Evolutionary conservation across 805 yeast genomes (phyloP), one percentile per base, ranked within the genome.

Genomic region (Saccharomycopsis malanga): DNA sequence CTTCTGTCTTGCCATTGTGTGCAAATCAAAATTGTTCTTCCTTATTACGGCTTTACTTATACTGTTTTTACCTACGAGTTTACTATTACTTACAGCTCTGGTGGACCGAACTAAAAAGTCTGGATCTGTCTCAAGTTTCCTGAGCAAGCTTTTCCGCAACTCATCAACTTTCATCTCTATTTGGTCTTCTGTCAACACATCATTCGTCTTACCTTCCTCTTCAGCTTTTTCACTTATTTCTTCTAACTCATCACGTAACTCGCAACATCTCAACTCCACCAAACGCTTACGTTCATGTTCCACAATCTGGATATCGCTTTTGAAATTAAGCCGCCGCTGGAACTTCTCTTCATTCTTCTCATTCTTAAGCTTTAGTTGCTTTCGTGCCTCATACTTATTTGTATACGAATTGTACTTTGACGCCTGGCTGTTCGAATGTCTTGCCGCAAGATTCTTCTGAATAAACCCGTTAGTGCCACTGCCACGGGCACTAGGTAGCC

Each of bases 401-500:
- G 17, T 6, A n/a, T 32, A 32, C 12, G 36, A 32, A n/a, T 32
- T 32, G 15, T 32, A 32, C 36, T 32, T 14, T 6, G 36, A 7
- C 18, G 9, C 6, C 18, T 18, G 36, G 36, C 15, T 32, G 12
- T 32, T n/a, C 18, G 36, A 32, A n/a, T 32, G 36, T n/a, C 7
- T n/a, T 7, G 17, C 18, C 10, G 44, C 27, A 12, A 44, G 40
- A 38, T 59, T 64, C 41, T 52, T 51, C 53, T 64, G 65, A 14
- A 64, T 50, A 45, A 55, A 57, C 5, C 68, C 68, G 34, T 58
- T 63, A 14, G 68, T 63, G 6, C 62, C 65, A 7, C 60, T 53
- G 4, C 68, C 68, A 9, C 63, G 45, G 2, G 61, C 58, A 4
- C 65, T 59, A 27, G 55, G 32, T 6, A 63, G 56, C 2, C 68